Conservation (phyloP, 176 grass and related monocot species). For the Chloris gayana region DNA sequence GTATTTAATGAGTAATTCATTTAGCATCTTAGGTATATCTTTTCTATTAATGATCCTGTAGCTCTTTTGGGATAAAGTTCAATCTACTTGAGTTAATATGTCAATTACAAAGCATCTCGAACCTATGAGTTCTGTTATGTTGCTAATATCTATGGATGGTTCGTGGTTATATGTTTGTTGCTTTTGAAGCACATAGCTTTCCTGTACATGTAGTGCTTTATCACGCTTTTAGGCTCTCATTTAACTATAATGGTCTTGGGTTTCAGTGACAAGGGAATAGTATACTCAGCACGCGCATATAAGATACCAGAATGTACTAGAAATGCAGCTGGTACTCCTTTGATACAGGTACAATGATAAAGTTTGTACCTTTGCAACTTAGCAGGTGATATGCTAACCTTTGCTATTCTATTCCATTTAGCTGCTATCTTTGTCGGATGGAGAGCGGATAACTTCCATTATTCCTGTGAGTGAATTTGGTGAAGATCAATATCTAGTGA, state of each 20-base stretch:
- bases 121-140: not conserved
- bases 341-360: constrained; percentile 70
- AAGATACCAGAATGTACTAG: constrained; percentile 93
- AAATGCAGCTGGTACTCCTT: constrained; percentile 79
- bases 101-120: constrained; percentile 20
- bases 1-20: not conserved
- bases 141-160: not conserved
- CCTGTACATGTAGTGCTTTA: not conserved
- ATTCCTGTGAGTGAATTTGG: constrained; percentile 89
- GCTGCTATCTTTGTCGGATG: constrained; percentile 80
- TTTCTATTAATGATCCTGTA: not conserved
- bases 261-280: constrained; percentile 90
- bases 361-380: constrained; percentile 8
- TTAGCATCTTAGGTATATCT: constrained; percentile 11
- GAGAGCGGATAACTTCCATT: constrained; percentile 94
- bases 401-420: constrained; percentile 43
- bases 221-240: not conserved
- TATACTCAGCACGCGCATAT: constrained; percentile 92
- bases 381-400: constrained; percentile 29
- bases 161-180: not conserved
- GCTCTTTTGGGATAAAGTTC: constrained; percentile 1
- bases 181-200: not conserved
- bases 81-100: constrained; percentile 9
- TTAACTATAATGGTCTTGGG: constrained; percentile 31
- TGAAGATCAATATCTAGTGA: constrained; percentile 86